Conservation (phyloP, 2,329 filamentous ascomycete genomes). For the Trichocomaceae sp. region DNA sequence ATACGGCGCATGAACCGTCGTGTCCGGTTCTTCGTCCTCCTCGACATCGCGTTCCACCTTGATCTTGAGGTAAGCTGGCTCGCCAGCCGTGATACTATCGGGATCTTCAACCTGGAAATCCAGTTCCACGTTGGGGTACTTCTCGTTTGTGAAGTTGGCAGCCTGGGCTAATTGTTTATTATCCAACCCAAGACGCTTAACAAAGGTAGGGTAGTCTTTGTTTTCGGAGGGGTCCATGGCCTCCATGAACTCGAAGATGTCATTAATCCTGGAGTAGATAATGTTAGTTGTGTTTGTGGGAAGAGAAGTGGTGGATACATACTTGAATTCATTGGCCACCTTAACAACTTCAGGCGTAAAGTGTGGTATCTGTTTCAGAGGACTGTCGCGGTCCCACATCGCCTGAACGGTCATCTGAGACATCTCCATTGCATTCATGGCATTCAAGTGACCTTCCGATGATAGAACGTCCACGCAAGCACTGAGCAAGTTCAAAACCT, state of each 20-base stretch:
- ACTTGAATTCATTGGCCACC: conserved; percentile 71
- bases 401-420: conserved; percentile 98
- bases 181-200: conserved; percentile 70
- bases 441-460: conserved; percentile 91
- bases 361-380: conserved; percentile 95
- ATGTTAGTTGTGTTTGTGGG: conserved; percentile 16
- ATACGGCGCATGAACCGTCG: conserved; percentile 88
- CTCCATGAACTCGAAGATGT: conserved; percentile 97
- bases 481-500: conserved; percentile 79
- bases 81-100: conserved; percentile 71
- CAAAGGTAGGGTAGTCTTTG: conserved; percentile 66
- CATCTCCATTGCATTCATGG: conserved; percentile 98
- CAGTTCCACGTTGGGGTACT: conserved; percentile 91
- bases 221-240: conserved; percentile 97
- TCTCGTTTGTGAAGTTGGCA: conserved; percentile 91
- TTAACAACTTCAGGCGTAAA: conserved; percentile 79
- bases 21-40: conserved; percentile 67
- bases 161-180: conserved; percentile 79
- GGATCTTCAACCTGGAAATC: conserved; percentile 80
- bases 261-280: conserved; percentile 61
- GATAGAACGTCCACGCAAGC: conserved; percentile 92
- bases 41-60: conserved; percentile 71
- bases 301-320: conserved; percentile 37
- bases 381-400: conserved; percentile 98
- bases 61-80: conserved; percentile 74